A percentile compares a stretch with the other conserved stretches of the same genome.
phyloP scores from a whole-genome alignment of 75 land plant species.

The Picea sitchensis region DNA sequence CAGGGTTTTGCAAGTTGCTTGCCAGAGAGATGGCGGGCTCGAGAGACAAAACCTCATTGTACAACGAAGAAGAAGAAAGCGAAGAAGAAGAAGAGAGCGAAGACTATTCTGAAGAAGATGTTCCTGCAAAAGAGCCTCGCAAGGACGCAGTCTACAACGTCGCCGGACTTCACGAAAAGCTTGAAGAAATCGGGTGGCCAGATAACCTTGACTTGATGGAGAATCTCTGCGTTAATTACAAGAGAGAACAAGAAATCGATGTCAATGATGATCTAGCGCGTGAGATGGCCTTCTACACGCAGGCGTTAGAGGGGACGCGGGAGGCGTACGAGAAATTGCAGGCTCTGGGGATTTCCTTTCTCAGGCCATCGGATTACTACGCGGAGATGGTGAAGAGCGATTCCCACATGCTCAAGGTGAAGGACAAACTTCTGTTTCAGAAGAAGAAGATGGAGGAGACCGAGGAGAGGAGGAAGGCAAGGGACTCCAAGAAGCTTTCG shows the following conservation, averaged over 20 bases:
- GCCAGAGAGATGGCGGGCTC: neutral
- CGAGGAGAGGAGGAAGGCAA: slow-evolving; percentile 86
- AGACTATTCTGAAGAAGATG: slow-evolving; percentile 39
- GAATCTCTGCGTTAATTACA: slow-evolving; percentile 41
- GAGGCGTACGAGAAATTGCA: slow-evolving; percentile 70
- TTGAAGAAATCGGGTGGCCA: slow-evolving; percentile 88
- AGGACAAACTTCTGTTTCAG: slow-evolving; percentile 63
- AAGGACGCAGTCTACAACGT: slow-evolving; percentile 68
- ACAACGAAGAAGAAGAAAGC: slow-evolving; percentile 2
- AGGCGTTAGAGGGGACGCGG: slow-evolving; percentile 78
- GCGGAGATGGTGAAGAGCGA: slow-evolving; percentile 99
- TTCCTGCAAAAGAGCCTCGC: slow-evolving; percentile 56
- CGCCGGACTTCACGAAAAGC: slow-evolving; percentile 70
- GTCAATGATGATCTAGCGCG: slow-evolving; percentile 86
- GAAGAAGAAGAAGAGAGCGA: slow-evolving; percentile 20
- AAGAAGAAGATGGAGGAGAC: slow-evolving; percentile 87
- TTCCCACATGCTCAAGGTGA: slow-evolving; percentile 89
- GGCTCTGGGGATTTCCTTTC: slow-evolving; percentile 66
- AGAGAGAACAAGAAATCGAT: slow-evolving; percentile 54
- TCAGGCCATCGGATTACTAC: slow-evolving; percentile 93
- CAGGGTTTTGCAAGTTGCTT: neutral
- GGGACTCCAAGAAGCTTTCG: slow-evolving; percentile 79
- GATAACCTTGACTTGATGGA: slow-evolving; percentile 78
- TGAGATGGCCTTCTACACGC: slow-evolving; percentile 86
- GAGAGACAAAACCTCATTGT: neutral